Base-by-base conservation (phyloP, 345 rosid species). In the Stellera chamaejasme region DNA sequence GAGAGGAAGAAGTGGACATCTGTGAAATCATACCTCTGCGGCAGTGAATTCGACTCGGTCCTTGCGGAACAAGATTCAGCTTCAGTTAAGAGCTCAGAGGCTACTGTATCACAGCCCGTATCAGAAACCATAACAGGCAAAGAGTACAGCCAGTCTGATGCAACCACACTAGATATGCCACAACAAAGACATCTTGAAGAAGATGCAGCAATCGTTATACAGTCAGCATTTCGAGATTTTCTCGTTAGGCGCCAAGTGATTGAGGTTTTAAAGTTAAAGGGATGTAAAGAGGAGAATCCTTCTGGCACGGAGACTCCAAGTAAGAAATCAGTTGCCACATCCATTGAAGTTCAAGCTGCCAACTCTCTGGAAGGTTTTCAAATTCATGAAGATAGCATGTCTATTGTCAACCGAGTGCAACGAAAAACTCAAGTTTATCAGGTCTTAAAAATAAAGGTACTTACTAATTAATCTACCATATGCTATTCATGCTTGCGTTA, bases 131-230 rank as follows among this genome's bases (percentile, higher is more conserved):
- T 61, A 11, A 53, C 58, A 6, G 69, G 57, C 43, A 56, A 66
- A 43, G 61, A 44, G 8, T 73, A 66, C 43, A 44, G n/a, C 13
- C 65, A 75, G 53, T 66, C 63, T 51, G 77, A 70, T 50, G 70
- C 58, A 54, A 60, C 59, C 15, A 64, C 65, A 69, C 70, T 74
- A 4, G 65, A 65, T 4, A 44, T 57, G 14, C 51, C 50, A 0
- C 60, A 65, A 44, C 70, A 56, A 65, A 69, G 72, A 61, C 79
- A 52, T 43, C 67, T 47, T 8, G 76, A 77, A 78, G 88, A 83
- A 54, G 93, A 84, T 54, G 96, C 96, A n/a, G 89, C 95, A 28
- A 62, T 78, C 43, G 64, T 68, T 59, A 84, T 92, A 68, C 96
- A 92, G 64, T 41, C 85, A 43, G 93, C 93, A 52, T 84, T 88